Evolutionary conservation across 1,284 basidiomycete genomes (phyloP).

Genomic region (Moniliophthora roreri): DNA sequence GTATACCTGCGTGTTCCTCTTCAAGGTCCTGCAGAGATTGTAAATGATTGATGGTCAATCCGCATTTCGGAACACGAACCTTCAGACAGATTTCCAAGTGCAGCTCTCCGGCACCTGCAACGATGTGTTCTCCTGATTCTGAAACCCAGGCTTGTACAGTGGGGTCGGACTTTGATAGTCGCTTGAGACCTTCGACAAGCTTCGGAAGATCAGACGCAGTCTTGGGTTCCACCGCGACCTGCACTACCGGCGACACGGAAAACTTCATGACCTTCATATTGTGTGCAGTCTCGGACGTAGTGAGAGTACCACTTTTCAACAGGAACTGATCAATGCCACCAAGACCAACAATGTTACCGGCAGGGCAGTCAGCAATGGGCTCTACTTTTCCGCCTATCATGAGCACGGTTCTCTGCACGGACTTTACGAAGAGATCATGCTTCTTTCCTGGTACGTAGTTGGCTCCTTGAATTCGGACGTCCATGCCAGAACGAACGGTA

Average conservation of each 20-base stretch:
- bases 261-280: conserved; percentile 99
- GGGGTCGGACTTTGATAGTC: conserved; percentile 99
- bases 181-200: conserved; percentile 99
- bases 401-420: conserved; percentile 97
- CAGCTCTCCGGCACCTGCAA: conserved; percentile 98
- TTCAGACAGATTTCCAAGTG: conserved; percentile 99
- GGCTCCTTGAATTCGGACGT: conserved; percentile 99
- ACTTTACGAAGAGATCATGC: conserved; percentile 98
- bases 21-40: conserved; percentile 77
- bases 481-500: conserved; percentile 95
- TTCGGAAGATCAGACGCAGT: conserved; percentile 99
- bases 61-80: conserved; percentile 40
- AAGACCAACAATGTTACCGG: conserved; percentile 98
- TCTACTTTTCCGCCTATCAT: conserved; percentile 99
- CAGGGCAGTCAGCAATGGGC: conserved; percentile 98
- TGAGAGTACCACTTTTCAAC: conserved; percentile 98
- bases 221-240: conserved; percentile 99
- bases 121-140: conserved; percentile 97
- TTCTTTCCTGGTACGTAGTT: conserved; percentile 99
- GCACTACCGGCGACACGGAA: conserved; percentile 99
- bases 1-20: conserved; percentile 99
- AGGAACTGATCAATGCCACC: conserved; percentile 99
- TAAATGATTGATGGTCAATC: neutral
- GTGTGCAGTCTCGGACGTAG: conserved; percentile 97
- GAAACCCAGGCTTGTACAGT: conserved; percentile 96